phyloP scores from a whole-genome alignment of 768 basidiomycete genomes.

The Chalciporus pseudorubinellus region DNA sequence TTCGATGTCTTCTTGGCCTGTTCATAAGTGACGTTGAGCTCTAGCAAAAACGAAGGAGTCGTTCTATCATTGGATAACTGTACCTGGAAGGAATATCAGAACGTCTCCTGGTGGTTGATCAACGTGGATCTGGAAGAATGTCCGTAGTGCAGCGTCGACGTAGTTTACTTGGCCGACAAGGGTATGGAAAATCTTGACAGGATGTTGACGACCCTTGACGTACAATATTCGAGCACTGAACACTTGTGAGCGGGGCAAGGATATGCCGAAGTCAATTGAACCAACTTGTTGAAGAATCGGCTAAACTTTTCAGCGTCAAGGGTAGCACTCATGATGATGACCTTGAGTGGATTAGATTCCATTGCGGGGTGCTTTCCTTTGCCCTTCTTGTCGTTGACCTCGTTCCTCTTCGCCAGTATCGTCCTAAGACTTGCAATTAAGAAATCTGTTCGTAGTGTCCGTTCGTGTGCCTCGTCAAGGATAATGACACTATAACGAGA shows the following conservation, averaged over 20 bases:
- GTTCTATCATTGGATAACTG: not conserved
- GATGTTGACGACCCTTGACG: conserved; percentile 90
- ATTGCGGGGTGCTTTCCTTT: conserved; percentile 38
- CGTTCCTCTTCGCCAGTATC: conserved; percentile 69
- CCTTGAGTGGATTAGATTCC: conserved; percentile 68
- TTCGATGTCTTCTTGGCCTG: conserved; percentile 97
- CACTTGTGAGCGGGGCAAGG: conserved; percentile 5
- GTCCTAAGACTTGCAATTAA: conserved; percentile 87
- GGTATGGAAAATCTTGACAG: conserved; percentile 83
- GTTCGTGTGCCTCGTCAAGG: conserved; percentile 97
- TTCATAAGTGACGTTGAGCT: not conserved
- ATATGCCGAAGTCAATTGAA: conserved; percentile 6
- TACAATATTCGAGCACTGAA: conserved; percentile 83
- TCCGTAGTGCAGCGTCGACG: conserved; percentile 83
- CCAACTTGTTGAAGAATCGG: conserved; percentile 80
- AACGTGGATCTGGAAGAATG: conserved; percentile 91
- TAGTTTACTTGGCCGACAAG: conserved; percentile 77
- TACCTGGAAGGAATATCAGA: conserved; percentile 89
- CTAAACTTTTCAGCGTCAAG: conserved; percentile 95
- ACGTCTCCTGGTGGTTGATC: conserved; percentile 82
- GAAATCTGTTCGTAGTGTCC: conserved; percentile 91
- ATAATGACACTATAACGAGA: conserved; percentile 84
- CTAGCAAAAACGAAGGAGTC: not conserved
- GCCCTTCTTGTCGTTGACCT: conserved; percentile 41
- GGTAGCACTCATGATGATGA: conserved; percentile 97